Base-by-base conservation (phyloP, 305 asterid genomes). In the Andrographis paniculata region DNA sequence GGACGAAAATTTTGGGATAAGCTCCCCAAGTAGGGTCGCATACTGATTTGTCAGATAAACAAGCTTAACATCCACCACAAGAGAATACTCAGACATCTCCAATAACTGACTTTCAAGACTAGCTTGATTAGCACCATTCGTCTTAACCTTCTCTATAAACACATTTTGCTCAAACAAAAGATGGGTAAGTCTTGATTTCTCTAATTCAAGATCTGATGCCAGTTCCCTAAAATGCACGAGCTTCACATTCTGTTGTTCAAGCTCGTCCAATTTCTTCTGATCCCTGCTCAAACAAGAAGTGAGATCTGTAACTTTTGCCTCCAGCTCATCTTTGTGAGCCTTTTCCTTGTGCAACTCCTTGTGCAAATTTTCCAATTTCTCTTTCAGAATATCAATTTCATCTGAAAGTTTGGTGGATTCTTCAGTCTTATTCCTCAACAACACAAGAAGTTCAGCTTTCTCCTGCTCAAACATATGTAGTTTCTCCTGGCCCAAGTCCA, bases 61-160 rank as follows among this genome's bases (percentile, higher is more conserved):
- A 49, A 66, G 61, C 37, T 66, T 76, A 57, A 92, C 72, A 65
- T 92, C 97, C 23, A 69, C 72, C 21, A 77, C 68, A 45, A 92
- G 57, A 10, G 71, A 48, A 68, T 56, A 43, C 37, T 76, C 88
- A 15, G 72, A 71, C 74, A 87, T 55, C 55, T 81, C 87, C 8
- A 61, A 45, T 44, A 81, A 54, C 68, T 65, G 79, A 56, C 58
- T 69, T 73, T 71, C 80, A 43, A 77, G 63, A 66, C 40, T 65
- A 65, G 66, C 57, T 67, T 65, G 62, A 64, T 31, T 16, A 43
- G 77, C 68, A 31, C 60, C 27, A 42, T 68, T 59, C 49, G 56
- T 56, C 67, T 70, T 64, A 53, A 80, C 73, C 52, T 73, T 64
- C 53, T 70, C 81, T 52, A 75, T 55, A 16, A 62, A 50, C 57